These are phyloP conservation scores for Eragrostis curvula DNA, from an alignment of 176 grass and related monocot genomes.

Conservation along the genomic window DNA sequence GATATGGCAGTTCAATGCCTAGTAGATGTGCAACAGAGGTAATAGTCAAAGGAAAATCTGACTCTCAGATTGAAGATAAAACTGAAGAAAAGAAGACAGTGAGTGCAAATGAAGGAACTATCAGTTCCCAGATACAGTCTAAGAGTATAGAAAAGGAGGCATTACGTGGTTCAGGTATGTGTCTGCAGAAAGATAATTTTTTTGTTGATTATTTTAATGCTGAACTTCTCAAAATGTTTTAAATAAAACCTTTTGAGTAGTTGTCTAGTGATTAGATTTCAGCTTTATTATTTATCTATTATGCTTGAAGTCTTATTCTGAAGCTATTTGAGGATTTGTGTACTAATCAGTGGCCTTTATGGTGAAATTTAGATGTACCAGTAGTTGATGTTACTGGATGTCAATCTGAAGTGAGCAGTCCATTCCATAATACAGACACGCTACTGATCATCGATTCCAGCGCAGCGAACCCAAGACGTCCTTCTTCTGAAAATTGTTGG, in stretches of 20 bases:
- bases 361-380: slow-evolving; percentile 1
- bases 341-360: background rate
- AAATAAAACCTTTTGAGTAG: background rate
- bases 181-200: background rate
- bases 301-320: background rate
- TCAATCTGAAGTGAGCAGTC: background rate
- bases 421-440: background rate
- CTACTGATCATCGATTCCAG: background rate
- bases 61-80: slow-evolving; percentile 3
- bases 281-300: background rate
- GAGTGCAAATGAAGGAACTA: background rate
- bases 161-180: slow-evolving; percentile 36
- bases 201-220: background rate
- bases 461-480: background rate
- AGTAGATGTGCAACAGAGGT: background rate
- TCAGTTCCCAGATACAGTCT: background rate
- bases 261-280: background rate
- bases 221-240: background rate
- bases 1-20: slow-evolving; percentile 34
- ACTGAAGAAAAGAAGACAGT: slow-evolving; percentile 9
- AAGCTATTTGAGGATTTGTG: background rate
- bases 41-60: background rate
- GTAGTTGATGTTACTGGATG: background rate
- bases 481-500: background rate
- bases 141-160: background rate